A percentile compares a stretch with the other conserved stretches of the same genome.
phyloP scores from a whole-genome alignment of 1,139 yeast species.

The Pichiaceae sp. region DNA sequence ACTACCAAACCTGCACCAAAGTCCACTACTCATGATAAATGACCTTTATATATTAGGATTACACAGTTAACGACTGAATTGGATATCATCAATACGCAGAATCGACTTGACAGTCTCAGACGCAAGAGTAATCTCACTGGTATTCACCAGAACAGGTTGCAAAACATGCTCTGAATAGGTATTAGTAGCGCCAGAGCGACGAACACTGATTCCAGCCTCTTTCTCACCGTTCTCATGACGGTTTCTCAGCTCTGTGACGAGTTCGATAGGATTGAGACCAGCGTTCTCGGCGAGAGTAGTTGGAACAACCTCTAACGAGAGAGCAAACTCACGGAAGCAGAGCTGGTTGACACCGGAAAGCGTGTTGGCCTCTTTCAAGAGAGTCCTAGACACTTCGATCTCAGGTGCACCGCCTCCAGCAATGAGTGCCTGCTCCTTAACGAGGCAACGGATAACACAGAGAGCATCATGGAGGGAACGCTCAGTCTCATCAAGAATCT shows the following conservation, averaged over 20 bases:
- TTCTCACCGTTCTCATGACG: conserved; percentile 87
- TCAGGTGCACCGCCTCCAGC: conserved; percentile 99
- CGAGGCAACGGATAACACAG: conserved; percentile 93
- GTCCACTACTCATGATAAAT: too few relatives aligned
- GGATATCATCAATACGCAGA: conserved; percentile 92
- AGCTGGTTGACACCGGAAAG: conserved; percentile 89
- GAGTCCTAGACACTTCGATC: conserved; percentile 79
- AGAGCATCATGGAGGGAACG: conserved; percentile 87
- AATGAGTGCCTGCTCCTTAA: conserved; percentile 86
- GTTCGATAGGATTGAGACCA: conserved; percentile 89
- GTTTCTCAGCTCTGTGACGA: conserved; percentile 89
- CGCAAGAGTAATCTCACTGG: conserved; percentile 88
- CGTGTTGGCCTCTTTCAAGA: conserved; percentile 68
- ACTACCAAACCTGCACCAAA: too few relatives aligned
- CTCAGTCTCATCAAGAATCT: conserved; percentile 91
- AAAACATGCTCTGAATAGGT: conserved; percentile 90
- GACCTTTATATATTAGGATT: too few relatives aligned
- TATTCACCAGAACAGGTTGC: conserved; percentile 92
- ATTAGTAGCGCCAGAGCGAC: conserved; percentile 89
- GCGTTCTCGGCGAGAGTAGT: conserved; percentile 97
- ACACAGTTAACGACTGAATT: conserved; percentile 64
- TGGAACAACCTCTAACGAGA: conserved; percentile 92
- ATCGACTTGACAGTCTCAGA: conserved; percentile 95
- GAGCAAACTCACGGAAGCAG: conserved; percentile 93
- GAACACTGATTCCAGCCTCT: conserved; percentile 92